phyloP scores from a whole-genome alignment of 768 basidiomycete species.

The Amanita pallidorosea region DNA sequence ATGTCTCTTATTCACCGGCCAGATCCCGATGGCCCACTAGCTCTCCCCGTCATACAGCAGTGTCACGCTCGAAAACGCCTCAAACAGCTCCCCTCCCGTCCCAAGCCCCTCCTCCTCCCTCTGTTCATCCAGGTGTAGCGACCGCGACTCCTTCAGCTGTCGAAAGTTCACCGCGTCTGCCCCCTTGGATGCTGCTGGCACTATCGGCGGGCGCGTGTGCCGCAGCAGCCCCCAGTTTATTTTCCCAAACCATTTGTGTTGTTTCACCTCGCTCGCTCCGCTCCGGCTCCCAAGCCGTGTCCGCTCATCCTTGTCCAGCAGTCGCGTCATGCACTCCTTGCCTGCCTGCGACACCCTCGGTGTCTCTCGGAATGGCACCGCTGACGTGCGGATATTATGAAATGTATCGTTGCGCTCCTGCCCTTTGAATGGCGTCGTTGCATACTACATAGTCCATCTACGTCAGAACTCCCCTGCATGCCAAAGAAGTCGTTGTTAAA shows the following conservation, averaged over 20 bases:
- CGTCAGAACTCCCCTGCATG: constrained; percentile 23
- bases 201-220: constrained; percentile 87
- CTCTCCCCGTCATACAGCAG: constrained; percentile 72
- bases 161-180: constrained; percentile 86
- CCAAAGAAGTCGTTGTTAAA: constrained; percentile 19
- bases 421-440: constrained; percentile 98
- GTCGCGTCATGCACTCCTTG: constrained; percentile 78
- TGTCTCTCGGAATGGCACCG: constrained; percentile 78
- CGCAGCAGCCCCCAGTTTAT: constrained; percentile 95
- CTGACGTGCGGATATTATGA: constrained; percentile 82
- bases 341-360: constrained; percentile 74
- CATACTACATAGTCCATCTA: constrained; percentile 52
- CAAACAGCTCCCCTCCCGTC: constrained; percentile 58
- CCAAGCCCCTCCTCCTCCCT: constrained; percentile 19
- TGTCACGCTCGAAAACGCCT: constrained; percentile 85
- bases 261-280: constrained; percentile 97
- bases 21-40: constrained; percentile 12
- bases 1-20: constrained; percentile 12
- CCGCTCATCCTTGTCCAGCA: constrained; percentile 88
- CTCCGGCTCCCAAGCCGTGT: constrained; percentile 83
- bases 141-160: constrained; percentile 80
- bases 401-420: constrained; percentile 91
- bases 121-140: constrained; percentile 79
- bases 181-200: constrained; percentile 69
- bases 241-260: constrained; percentile 96